phyloP scores from a whole-genome alignment of 108 stramenopile species.

The Pseudonitzschia delicatissima region DNA sequence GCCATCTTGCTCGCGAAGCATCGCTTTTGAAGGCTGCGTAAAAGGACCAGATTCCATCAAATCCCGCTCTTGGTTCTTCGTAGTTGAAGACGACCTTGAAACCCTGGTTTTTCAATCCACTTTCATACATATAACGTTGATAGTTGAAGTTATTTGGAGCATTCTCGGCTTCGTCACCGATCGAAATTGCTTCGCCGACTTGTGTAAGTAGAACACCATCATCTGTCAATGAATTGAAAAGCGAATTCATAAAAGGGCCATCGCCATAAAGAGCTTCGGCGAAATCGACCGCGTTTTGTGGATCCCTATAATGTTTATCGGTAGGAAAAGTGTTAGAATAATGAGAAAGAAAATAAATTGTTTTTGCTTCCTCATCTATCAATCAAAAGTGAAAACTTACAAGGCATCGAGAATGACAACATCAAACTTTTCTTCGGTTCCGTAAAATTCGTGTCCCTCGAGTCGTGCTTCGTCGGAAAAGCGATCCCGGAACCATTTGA shows the following conservation, averaged over 20 bases:
- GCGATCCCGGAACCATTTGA: slow-evolving; percentile 55
- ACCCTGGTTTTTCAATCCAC: slow-evolving; percentile 12
- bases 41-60: slow-evolving; percentile 43
- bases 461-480: slow-evolving; percentile 10
- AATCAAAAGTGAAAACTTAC: slow-evolving; percentile 18
- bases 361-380: background rate
- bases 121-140: background rate
- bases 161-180: slow-evolving; percentile 42
- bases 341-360: background rate
- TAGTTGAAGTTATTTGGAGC: slow-evolving; percentile 26
- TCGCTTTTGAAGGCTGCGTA: slow-evolving; percentile 56
- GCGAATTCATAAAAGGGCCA: slow-evolving; percentile 38
- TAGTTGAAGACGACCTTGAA: background rate
- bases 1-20: slow-evolving; percentile 44
- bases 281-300: slow-evolving; percentile 44
- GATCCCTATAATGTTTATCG: slow-evolving; percentile 24
- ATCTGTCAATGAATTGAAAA: slow-evolving; percentile 40
- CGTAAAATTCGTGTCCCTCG: background rate
- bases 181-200: slow-evolving; percentile 45
- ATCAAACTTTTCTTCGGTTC: slow-evolving; percentile 42
- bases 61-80: slow-evolving; percentile 11
- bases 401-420: slow-evolving; percentile 82
- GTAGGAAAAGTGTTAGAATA: background rate
- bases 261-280: slow-evolving; percentile 50
- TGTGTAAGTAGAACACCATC: slow-evolving; percentile 63